Evolutionary conservation across 176 grass and related monocot genomes (phyloP), one percentile per base, ranked within the genome.

Genomic region (Metroxylon sagu): DNA sequence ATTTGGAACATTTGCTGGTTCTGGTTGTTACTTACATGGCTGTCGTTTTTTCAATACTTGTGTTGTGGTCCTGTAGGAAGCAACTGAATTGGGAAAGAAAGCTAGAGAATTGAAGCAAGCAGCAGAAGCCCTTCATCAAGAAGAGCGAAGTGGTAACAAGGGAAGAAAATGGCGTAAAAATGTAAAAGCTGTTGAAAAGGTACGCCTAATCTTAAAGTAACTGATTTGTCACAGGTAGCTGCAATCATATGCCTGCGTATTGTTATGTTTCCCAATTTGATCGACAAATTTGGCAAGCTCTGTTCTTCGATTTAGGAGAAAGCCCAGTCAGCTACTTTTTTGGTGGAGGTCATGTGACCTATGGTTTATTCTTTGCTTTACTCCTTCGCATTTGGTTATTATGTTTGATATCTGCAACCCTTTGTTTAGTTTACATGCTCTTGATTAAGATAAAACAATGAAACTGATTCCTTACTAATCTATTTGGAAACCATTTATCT

Each of bases 161-260:
- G 94, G 87, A 66, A 74, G 88, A 60, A 98, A 98, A 89, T 98
- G 82, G 82, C 94, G 88, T 69, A 98, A 98, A 83, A 98, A 98
- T 4, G 85, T 98, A 55, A 98, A 98, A 66, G 67, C 94, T 80
- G 74, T 83, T 4, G 88, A 85, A 59, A 98, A 93, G 84, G 94
- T 85, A 53, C 48, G 25, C 48, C 29, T 74, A 25, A 26, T 25
- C 54, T 62, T 17, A 14, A 62, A 53, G 35, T 2, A 0, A 3
- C 10, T 43, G 35, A 43, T 43, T 43, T 43, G 35, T 43, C 35
- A 12, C 35, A 14, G 8, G 35, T 6, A 43, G 35, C 35, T 43
- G 35, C 21, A 23, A 23, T 23, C 21, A 23, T 23, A 23, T 23
- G 21, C 12, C 35, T 43, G 35, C 8, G 2, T 43, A 43, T 43